Evolutionary conservation across 2,329 filamentous ascomycete genomes (phyloP).

Genomic region (Phoma sp.): DNA sequence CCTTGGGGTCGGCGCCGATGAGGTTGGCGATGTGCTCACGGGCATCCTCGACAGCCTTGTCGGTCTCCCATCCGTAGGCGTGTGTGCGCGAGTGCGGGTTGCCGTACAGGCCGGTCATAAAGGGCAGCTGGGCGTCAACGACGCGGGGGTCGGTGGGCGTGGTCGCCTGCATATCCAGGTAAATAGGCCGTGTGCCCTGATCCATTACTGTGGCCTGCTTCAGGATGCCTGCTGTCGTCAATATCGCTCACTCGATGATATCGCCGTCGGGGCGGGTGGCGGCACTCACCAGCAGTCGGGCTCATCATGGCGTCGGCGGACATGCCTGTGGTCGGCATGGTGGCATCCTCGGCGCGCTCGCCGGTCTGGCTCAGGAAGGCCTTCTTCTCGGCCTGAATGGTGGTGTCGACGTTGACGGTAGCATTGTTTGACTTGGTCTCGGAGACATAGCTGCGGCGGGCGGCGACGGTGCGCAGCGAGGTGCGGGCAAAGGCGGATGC

Average conservation of each 20-base stretch:
- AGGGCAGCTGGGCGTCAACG: conserved; percentile 95
- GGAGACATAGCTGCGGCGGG: conserved; percentile 76
- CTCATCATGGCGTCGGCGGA: conserved; percentile 74
- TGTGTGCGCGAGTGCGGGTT: conserved; percentile 98
- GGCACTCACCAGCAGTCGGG: conserved; percentile 69
- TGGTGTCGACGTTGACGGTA: conserved; percentile 80
- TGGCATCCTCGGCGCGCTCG: conserved; percentile 60
- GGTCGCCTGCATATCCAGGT: conserved; percentile 97
- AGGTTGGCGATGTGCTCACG: conserved; percentile 81
- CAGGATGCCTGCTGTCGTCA: conserved; percentile 67
- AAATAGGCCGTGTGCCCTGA: conserved; percentile 90
- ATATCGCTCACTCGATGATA: conserved; percentile 9
- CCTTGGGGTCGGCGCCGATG: conserved; percentile 93
- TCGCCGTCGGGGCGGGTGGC: not conserved
- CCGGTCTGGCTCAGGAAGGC: conserved; percentile 70
- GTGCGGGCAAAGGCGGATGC: conserved; percentile 49
- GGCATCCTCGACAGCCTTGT: conserved; percentile 89
- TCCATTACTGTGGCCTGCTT: conserved; percentile 94
- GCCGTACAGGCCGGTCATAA: conserved; percentile 89
- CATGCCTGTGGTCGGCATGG: conserved; percentile 64
- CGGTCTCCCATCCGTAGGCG: conserved; percentile 98
- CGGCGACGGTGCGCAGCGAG: conserved; percentile 47
- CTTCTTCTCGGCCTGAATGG: conserved; percentile 85
- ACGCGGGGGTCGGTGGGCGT: conserved; percentile 94
- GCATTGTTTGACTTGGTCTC: conserved; percentile 80